Percentiles rank a stretch among this genome's conserved stretches.
phyloP scores from a whole-genome alignment of 345 rosid genomes.

The Aquilaria malaccensis region DNA sequence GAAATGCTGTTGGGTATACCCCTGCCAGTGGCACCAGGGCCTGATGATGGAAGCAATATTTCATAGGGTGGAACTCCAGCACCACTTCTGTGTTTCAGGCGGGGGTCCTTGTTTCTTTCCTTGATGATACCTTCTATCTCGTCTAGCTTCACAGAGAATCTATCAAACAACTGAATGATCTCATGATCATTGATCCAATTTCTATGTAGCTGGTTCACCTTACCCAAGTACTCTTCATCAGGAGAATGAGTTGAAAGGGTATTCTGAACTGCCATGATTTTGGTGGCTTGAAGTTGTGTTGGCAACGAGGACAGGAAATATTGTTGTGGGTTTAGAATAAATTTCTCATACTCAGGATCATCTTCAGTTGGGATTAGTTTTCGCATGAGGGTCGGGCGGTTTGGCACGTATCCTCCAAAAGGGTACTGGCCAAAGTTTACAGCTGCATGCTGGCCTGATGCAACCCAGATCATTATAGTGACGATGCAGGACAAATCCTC shows the following conservation, averaged over 20 bases:
- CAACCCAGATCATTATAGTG: conserved; percentile 76
- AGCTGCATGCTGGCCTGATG: conserved; percentile 95
- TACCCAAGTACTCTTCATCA: conserved; percentile 82
- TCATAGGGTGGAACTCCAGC: conserved; percentile 94
- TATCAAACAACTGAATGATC: conserved; percentile 37
- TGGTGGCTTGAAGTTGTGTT: conserved; percentile 86
- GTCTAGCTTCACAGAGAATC: conserved; percentile 46
- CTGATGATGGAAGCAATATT: conserved; percentile 70
- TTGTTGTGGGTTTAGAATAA: conserved; percentile 61
- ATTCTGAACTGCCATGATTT: conserved; percentile 96
- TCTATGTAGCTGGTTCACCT: conserved; percentile 40
- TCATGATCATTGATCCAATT: conserved; percentile 66
- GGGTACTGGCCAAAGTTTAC: conserved; percentile 95
- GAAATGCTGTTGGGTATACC: conserved; percentile 96
- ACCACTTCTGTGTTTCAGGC: conserved; percentile 64
- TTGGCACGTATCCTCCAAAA: conserved; percentile 90
- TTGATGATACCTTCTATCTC: conserved; percentile 64
- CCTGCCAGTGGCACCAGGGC: conserved; percentile 85
- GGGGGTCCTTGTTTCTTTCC: conserved; percentile 49
- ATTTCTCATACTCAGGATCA: conserved; percentile 49
- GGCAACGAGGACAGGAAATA: conserved; percentile 64
- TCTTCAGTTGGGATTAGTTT: conserved; percentile 62
- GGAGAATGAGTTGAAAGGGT: conserved; percentile 82
- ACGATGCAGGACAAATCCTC: conserved; percentile 73
- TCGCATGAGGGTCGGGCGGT: conserved; percentile 77